Evolutionary conservation across 352 stramenopile genomes (phyloP), one percentile per base, ranked within the genome.

Genomic region (Phytophthora pistaciae): DNA sequence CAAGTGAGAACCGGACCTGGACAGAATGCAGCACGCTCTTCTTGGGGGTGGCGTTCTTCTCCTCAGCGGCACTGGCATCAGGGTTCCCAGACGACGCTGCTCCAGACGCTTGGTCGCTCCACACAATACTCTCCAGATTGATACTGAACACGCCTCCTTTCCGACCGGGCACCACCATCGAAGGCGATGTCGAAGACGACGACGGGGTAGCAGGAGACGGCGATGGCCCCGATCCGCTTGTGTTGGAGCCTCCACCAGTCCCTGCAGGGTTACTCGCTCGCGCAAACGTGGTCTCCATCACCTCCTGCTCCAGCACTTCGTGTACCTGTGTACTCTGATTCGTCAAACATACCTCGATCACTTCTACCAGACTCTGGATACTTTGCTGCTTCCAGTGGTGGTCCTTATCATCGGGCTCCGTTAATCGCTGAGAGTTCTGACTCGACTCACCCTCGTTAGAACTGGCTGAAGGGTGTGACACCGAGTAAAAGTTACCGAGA

Each of bases 41-140:
- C 36, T 66, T 68, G 5, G 64, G 9, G 9, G 49, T 8, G 3
- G 56, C 10, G 40, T n/a, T 60, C 23, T 68, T 77, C 52, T 79
- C 70, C 36, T 87, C 74, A 16, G 21, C 23, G n/a, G 25, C 49
- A 25, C 21, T 78, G 31, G 29, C 56, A 31, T 75, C 77, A 8
- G 56, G 48, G 38, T 60, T 70, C 48, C 38, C 64, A 59, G 29
- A 53, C 9, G 58, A 72, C 33, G 61, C 31, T 36, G 53, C 25
- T 10, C 63, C 46, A 29, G 64, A 27, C 9, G 72, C 60, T 48
- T 93, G 85, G 48, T 95, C 88, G 56, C 85, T 95, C 88, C 88
- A 95, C 8, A 93, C 85, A 64, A 95, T 95, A 54, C 80, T 91
- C 50, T 95, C 85, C 7, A 94, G 64, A 27, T 88, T 91, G 58